A percentile compares a stretch with the other conserved stretches of the same genome.
Evolutionary conservation across 352 stramenopile genomes (phyloP).

Genomic region (Phytophthora megakarya): DNA sequence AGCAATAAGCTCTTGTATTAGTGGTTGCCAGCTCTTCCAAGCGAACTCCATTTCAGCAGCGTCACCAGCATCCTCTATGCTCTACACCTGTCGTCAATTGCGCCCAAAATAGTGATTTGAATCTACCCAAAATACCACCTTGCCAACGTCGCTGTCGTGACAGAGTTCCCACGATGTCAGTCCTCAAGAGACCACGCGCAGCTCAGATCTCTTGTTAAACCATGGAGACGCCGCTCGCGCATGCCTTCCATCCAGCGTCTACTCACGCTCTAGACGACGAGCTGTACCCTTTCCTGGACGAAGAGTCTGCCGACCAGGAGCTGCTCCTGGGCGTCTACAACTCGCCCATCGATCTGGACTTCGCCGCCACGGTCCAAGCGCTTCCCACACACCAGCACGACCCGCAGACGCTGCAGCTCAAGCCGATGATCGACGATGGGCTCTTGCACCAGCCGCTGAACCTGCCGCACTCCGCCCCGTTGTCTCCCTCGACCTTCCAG

Average conservation of each 20-base stretch:
- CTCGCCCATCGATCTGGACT: conserved; percentile 68
- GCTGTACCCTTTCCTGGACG: conserved; percentile 62
- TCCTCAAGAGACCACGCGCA: conserved; percentile 24
- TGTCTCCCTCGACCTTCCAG: conserved; percentile 28
- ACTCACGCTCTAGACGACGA: conserved; percentile 47
- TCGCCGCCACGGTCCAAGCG: conserved; percentile 58
- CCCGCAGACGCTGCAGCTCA: conserved; percentile 23
- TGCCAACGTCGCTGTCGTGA: conserved; percentile 12
- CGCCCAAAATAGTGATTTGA: neutral
- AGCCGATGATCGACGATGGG: conserved; percentile 24
- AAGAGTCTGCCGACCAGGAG: conserved; percentile 52
- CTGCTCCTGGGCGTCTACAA: conserved; percentile 66
- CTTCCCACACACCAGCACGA: conserved; percentile 39
- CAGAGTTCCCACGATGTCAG: conserved; percentile 5
- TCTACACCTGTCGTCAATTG: neutral
- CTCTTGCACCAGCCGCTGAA: conserved; percentile 35
- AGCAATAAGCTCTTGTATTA: neutral
- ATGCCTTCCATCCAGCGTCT: conserved; percentile 49
- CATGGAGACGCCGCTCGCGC: conserved; percentile 47
- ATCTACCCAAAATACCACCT: conserved; percentile 1
- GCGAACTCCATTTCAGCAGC: neutral
- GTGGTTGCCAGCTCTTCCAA: neutral
- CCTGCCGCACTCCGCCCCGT: conserved; percentile 20
- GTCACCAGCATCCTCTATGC: neutral
- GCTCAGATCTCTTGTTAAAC: conserved; percentile 15